These are phyloP conservation scores for Saccharomycopsis babjevae DNA, from an alignment of 805 yeast genomes.

Conservation along the genomic window DNA sequence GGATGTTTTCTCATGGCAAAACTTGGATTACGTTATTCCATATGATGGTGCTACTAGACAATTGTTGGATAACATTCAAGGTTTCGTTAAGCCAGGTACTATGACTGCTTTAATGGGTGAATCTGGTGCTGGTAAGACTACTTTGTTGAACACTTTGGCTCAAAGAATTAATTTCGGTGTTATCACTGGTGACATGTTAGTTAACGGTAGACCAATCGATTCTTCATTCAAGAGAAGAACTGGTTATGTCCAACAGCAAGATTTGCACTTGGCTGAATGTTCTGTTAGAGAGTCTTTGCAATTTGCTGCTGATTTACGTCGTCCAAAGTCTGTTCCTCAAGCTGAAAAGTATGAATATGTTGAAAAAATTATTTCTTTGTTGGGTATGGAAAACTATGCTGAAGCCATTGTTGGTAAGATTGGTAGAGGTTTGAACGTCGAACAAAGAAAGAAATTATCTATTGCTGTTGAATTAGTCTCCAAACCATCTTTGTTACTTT, in stretches of 20 bases:
- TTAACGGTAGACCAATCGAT: constrained; percentile 41
- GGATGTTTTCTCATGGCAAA: constrained; percentile 48
- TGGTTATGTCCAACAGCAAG: constrained; percentile 53
- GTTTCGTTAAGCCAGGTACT: constrained; percentile 63
- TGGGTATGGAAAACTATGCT: constrained; percentile 42
- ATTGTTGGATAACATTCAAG: constrained; percentile 28
- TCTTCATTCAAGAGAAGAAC: constrained; percentile 41
- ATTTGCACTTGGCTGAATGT: constrained; percentile 38
- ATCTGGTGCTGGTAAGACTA: constrained; percentile 53
- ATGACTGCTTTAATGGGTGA: constrained; percentile 48
- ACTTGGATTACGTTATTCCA: constrained; percentile 45
- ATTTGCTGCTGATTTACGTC: constrained; percentile 42
- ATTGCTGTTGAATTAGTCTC: constrained; percentile 47
- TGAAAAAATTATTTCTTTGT: constrained; percentile 37
- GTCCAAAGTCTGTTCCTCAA: constrained; percentile 30
- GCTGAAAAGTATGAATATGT: constrained; percentile 40
- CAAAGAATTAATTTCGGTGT: constrained; percentile 46
- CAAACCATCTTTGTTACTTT: constrained; percentile 40
- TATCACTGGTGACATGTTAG: constrained; percentile 47
- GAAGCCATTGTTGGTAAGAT: constrained; percentile 40
- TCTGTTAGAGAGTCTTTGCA: constrained; percentile 45
- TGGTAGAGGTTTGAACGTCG: constrained; percentile 43
- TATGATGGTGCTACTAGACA: constrained; percentile 27
- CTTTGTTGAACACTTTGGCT: constrained; percentile 41
- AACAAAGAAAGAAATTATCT: constrained; percentile 42